Evolutionary conservation across 164 flowering plant species (phyloP), one percentile per base, ranked within the genome.

Genomic region (Warburgia ugandensis): DNA sequence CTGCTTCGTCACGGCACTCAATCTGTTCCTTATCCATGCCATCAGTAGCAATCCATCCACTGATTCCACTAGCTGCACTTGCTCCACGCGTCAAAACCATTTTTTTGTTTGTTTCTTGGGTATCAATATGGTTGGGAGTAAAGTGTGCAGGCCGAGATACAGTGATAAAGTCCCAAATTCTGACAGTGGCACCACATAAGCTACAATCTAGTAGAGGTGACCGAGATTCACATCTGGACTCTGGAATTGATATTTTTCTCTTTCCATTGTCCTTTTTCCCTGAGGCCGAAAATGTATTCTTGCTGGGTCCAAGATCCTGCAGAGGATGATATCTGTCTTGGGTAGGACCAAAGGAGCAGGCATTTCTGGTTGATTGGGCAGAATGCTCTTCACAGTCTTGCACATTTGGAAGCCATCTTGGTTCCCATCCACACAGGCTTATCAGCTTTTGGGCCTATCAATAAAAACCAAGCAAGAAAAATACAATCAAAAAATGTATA

Each of bases 381-480:
- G 99, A 89, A 62, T 94, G 89, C 40, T 94, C 99, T 72, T 94
- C 97, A 68, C 79, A 81, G 52, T 94, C 99, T 67, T 79, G 92
- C 59, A 92, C 60, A 70, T 86, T 77, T 32, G 76, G 76, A 70
- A 82, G 84, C 99, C 99, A 89, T 63, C 99, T 73, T 33, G 97
- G 84, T 60, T 94, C 99, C 99, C 99, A 94, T 45, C 99, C 99
- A 66, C 99, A 94, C 38, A 94, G 65, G 59, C 97, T 89, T 73
- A 89, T 83, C 58, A 94, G 71, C 74, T 79, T 94, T 55, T 80
- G 97, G 22, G 99, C 89, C 99, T 92, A 71, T 46, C 54, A 59
- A 56, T 30, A 27, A 48, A 32, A 52, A 31, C 29, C 25, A 52
- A 38, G 42, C 5, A 7, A 47, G 37, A 31, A 10, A 4, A 7